Evolutionary conservation across 306 rosid species (phyloP), one percentile per base, ranked within the genome.

Genomic region (Dicorynia guianensis): DNA sequence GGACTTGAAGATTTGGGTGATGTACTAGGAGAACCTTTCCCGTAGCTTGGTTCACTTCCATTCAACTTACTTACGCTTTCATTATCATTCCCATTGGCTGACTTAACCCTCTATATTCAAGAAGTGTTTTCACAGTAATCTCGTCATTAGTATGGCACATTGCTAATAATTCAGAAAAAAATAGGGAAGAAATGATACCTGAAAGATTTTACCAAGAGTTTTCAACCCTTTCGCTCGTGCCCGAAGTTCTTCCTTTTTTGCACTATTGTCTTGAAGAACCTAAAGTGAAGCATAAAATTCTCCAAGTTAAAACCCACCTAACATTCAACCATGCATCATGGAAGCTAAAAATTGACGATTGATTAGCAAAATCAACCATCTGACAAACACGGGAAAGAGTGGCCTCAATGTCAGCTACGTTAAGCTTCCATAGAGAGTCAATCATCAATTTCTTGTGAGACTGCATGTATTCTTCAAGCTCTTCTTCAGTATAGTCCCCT

Each of bases 391-490:
- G 97, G 57, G 98, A 95, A 72, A 95, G 92, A 42, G 98, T 95
- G 73, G 96, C 93, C 91, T 95, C 98, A 76, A 95, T 95, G 79
- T 95, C 98, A 13, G 98, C 97, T 44, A 95, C 98, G 55, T 95
- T 95, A 77, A 95, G 96, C 87, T 95, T 95, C 98, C 98, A 95
- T 76, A 95, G 85, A 69, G 98, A 95, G 86, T 95, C 97, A 42
- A 83, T 89, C 98, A 95, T 95, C 87, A 92, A 33, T 63, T 90
- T 90, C 85, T 95, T 95, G 82, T 95, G 90, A 57, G 96, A 75
- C 72, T 87, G 93, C 92, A 95, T 80, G 82, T 90, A 95, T 64
- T 76, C 92, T 85, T 95, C 97, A 49, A 95, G 97, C 83, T 92
- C 97, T 79, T 83, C 93, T 76, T 95, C 98, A 34, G 98, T 89